These are phyloP conservation scores for Metarhizium humberi DNA, from an alignment of 2,329 filamentous ascomycete species.

Conservation along the genomic window DNA sequence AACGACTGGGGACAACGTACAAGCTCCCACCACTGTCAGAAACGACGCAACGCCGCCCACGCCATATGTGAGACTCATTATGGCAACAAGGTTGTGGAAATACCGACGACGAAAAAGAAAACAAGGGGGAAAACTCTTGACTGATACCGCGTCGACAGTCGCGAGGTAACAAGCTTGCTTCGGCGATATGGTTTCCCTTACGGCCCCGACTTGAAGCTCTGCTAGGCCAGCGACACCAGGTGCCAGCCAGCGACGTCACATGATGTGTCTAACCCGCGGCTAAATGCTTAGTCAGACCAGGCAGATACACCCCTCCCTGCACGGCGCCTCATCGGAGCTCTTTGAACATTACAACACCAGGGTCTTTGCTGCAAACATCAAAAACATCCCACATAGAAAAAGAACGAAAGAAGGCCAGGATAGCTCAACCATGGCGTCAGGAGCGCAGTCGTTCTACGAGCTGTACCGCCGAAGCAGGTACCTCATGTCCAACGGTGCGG, in stretches of 20 bases:
- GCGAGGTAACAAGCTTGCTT: neutral
- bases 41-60: slow-evolving; percentile 58
- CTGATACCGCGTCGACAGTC: no score
- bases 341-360: neutral
- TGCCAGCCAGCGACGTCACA: slow-evolving; percentile 23
- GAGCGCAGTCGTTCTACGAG: slow-evolving; percentile 67
- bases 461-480: slow-evolving; percentile 98
- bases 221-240: neutral
- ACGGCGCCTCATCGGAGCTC: neutral
- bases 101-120: neutral
- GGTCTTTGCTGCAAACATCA: neutral
- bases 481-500: neutral
- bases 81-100: slow-evolving; percentile 12
- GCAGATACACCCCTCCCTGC: neutral
- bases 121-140: no score
- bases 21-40: slow-evolving; percentile 65
- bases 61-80: slow-evolving; percentile 67
- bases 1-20: slow-evolving; percentile 40
- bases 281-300: neutral
- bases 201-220: neutral
- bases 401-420: no score
- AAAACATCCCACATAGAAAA: neutral
- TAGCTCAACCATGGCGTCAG: slow-evolving; percentile 33
- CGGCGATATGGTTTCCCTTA: neutral
- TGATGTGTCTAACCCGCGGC: slow-evolving; percentile 15